Base-by-base conservation (phyloP, 345 rosid species). In the Anastatica hierochuntica region DNA sequence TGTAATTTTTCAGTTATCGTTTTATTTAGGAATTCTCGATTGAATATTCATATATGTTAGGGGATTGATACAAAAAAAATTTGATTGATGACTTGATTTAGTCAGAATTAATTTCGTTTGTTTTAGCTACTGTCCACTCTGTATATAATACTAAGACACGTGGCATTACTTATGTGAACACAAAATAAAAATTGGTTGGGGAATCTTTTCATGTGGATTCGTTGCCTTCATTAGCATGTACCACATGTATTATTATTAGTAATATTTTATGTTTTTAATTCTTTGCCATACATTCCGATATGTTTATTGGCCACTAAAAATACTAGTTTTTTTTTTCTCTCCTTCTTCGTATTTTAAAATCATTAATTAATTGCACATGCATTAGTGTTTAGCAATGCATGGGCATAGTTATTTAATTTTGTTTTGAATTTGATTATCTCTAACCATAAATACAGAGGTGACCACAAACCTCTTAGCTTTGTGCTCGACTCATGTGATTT, bases 121-220 rank as follows among this genome's bases (percentile, higher is more conserved):
- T 45, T 23, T 29, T 14, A 29, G 46, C 12, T 20, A 20, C 33
- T 56, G 9, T 34, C 58, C 63, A 56, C 45, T 41, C 39, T 55
- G 37, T 29, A 37, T 19, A 4, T n/a, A n/a, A n/a, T n/a, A n/a
- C n/a, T 3, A 10, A 1, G 40, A 57, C 64, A 58, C 54, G 70
- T 66, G 59, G 47, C 59, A 21, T 36, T 58, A 8, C 6, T n/a
- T n/a, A 2, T 66, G 15, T 66, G 53, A 66, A 66, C 59, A 20
- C 35, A 57, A 30, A 50, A 46, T 20, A 65, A 41, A n/a, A n/a
- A n/a, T n/a, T n/a, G n/a, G n/a, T n/a, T n/a, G n/a, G n/a, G n/a
- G n/a, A n/a, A n/a, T n/a, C n/a, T 37, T 58, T 58, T 48, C 64
- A 66, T 66, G 71, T 66, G 65, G 65, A 66, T 58, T 58, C 65